A percentile compares a stretch with the other conserved stretches of the same genome.
Conservation (phyloP, 2,329 filamentous ascomycete genomes). For the Hortaea werneckii region DNA sequence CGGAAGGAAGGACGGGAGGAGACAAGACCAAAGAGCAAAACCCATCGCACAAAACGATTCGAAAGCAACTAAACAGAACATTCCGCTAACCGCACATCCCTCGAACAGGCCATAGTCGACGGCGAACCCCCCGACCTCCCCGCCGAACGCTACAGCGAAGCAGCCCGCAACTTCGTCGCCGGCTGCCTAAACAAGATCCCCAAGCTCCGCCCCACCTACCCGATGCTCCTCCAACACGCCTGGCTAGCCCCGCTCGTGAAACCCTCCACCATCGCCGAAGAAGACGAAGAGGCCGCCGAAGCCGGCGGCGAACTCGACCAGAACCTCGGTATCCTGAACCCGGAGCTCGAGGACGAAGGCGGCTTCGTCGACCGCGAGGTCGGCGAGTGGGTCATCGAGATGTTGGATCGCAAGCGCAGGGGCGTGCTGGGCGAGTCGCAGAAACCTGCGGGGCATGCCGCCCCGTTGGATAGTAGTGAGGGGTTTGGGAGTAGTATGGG, state of each 20-base stretch:
- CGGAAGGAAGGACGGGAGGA: no score
- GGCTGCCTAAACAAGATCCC: conserved; percentile 89
- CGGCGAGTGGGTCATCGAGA: conserved; percentile 68
- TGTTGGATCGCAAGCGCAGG: conserved; percentile 55
- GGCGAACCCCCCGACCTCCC: conserved; percentile 90
- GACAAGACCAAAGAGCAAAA: background rate
- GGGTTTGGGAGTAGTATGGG: no score
- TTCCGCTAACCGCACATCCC: conserved; percentile 10
- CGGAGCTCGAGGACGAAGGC: conserved; percentile 25
- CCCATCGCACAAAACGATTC: background rate
- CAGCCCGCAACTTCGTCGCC: conserved; percentile 75
- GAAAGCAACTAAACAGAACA: background rate
- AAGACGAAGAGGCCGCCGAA: conserved; percentile 46
- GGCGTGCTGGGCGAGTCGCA: conserved; percentile 45
- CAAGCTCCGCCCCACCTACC: conserved; percentile 85
- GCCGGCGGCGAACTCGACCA: conserved; percentile 1
- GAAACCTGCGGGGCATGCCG: conserved; percentile 79
- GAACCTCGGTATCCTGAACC: conserved; percentile 27
- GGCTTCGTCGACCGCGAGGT: conserved; percentile 62
- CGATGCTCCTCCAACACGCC: conserved; percentile 76
- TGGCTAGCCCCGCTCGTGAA: conserved; percentile 74
- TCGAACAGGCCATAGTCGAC: conserved; percentile 79
- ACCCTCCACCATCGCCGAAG: conserved; percentile 63
- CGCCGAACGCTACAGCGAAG: conserved; percentile 62
- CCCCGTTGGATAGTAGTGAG: conserved; percentile 57